Evolutionary conservation across 2,329 filamentous ascomycete genomes (phyloP), one percentile per base, ranked within the genome.

Genomic region (Drechslera avenae): DNA sequence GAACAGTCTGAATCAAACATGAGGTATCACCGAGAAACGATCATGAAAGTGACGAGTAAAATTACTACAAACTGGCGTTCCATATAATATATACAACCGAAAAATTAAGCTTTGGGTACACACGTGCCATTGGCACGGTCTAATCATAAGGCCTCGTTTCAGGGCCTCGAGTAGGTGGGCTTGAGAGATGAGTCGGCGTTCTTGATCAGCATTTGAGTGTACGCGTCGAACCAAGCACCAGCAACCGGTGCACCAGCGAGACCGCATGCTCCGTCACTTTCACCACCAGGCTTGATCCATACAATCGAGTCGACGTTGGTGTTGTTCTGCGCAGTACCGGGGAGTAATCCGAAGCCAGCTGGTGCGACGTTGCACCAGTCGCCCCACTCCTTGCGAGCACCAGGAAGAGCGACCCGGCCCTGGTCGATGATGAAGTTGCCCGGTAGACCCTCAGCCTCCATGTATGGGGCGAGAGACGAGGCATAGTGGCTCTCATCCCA

Each of bases 241-340:
- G 65, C 65, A 16, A 47, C 56, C 3, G 65, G 65, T 8, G 65
- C 65, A 23, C 64, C 65, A 28, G 44, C 50, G 28, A 67, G 57
- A 2, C 65, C 65, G 30, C 65, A 68, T 5, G 33, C 21, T 7
- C 65, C 65, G 34, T 68, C 65, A 26, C 61, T 65, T 54, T 68
- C 65, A 17, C 65, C 65, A 41, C 65, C 65, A 6, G 65, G 65
- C 56, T 68, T 68, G 45, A 67, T 63, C 65, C 65, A 68, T 3
- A 68, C 65, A n/a, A 68, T 36, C 23, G 61, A 64, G 39, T 68
- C 65, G 5, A 67, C 55, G n/a, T 58, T 51, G 3, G 62, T 57
- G 50, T 64, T 67, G 39, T 64, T 59, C 2, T 48, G 60, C 34
- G 52, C 46, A 23, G 55, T 47, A 1, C 57, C 58, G 14, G 65